These are phyloP conservation scores for Neurospora sp. DNA, from an alignment of 495 filamentous ascomycete genomes.

Conservation along the genomic window DNA sequence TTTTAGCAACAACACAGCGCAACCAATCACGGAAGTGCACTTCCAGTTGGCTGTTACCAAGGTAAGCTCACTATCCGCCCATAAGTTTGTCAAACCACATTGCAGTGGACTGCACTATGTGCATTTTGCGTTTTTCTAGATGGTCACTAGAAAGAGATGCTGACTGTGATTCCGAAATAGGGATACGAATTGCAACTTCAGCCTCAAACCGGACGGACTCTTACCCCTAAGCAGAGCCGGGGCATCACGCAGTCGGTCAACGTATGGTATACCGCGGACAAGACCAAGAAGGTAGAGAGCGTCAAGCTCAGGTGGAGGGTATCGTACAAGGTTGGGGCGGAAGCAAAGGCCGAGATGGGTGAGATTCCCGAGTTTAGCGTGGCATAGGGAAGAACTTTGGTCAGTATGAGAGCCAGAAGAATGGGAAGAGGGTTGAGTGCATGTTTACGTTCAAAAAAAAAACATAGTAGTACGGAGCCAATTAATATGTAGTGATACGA, in stretches of 20 bases:
- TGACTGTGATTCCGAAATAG: conserved; percentile 27
- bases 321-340: conserved; percentile 59
- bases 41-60: conserved; percentile 92
- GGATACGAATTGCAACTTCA: conserved; percentile 69
- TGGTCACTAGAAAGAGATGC: neutral
- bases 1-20: conserved; percentile 69
- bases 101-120: neutral
- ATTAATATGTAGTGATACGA: neutral
- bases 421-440: neutral
- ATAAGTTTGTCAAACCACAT: neutral
- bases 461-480: neutral
- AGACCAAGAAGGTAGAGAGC: conserved; percentile 55
- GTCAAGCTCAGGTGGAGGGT: conserved; percentile 87
- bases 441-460: neutral
- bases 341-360: conserved; percentile 63
- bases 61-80: conserved; percentile 37
- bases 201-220: conserved; percentile 68
- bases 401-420: neutral
- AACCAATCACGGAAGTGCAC: conserved; percentile 66
- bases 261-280: conserved; percentile 54
- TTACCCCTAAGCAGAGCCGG: conserved; percentile 60
- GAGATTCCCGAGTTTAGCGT: conserved; percentile 80
- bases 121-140: neutral
- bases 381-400: conserved; percentile 21
- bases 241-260: conserved; percentile 79